A percentile compares a stretch with the other conserved stretches of the same genome.
Conservation (phyloP, 768 basidiomycete species). For the Pleurotus citrinopileatus region DNA sequence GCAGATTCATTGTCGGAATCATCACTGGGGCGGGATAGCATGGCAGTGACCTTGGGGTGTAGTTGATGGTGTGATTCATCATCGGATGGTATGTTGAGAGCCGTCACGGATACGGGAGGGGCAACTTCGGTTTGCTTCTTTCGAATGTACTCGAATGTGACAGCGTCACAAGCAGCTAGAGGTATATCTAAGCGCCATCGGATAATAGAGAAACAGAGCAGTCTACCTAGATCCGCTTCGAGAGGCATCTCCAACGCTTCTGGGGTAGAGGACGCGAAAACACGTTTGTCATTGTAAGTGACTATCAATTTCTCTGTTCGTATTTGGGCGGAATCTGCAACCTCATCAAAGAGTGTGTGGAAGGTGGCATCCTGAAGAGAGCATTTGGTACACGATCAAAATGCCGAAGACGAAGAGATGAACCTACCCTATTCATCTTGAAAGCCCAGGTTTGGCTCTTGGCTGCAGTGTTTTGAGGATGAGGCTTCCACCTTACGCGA, state of each 20-base stretch:
- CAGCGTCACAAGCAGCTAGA: conserved; percentile 64
- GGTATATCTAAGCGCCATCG: not conserved
- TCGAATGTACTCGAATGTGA: conserved; percentile 63
- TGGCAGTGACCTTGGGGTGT: not conserved
- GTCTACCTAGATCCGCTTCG: conserved; percentile 63
- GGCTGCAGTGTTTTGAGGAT: conserved; percentile 49
- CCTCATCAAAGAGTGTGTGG: conserved; percentile 58
- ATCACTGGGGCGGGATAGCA: not conserved
- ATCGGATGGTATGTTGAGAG: conserved; percentile 13
- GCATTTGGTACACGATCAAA: not conserved
- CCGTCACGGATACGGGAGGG: conserved; percentile 4
- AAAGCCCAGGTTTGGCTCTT: conserved; percentile 45
- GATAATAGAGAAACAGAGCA: not conserved
- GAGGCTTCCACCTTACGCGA: conserved; percentile 61
- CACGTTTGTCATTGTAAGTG: conserved; percentile 55
- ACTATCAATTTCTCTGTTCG: conserved; percentile 53
- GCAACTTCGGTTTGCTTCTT: conserved; percentile 8
- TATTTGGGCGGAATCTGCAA: conserved; percentile 59
- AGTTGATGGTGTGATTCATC: conserved; percentile 14
- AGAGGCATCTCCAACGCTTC: conserved; percentile 64
- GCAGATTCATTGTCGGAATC: conserved; percentile 37
- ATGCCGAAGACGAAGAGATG: conserved; percentile 16
- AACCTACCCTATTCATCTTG: conserved; percentile 52
- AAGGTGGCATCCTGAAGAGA: conserved; percentile 59
- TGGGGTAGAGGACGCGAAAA: conserved; percentile 72